Evolutionary conservation across 1,284 basidiomycete species (phyloP).

Genomic region (Rhodotorula sp.): DNA sequence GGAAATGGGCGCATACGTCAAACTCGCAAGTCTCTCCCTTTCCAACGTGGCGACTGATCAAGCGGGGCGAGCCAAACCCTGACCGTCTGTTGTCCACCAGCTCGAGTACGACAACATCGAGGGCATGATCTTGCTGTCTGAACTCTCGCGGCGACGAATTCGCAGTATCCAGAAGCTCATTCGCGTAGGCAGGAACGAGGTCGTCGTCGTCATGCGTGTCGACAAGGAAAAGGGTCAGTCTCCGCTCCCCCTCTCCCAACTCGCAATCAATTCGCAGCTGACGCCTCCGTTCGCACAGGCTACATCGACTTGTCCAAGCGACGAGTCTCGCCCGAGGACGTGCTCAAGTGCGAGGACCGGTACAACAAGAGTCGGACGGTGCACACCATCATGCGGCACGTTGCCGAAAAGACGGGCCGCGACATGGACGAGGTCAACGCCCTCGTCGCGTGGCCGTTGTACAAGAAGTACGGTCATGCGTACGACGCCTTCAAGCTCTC

Average conservation of each 20-base stretch:
- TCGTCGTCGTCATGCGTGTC: conserved; percentile 95
- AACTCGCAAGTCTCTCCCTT: conserved; percentile 66
- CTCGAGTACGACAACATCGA: conserved; percentile 99
- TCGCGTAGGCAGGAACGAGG: conserved; percentile 95
- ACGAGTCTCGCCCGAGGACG: conserved; percentile 98
- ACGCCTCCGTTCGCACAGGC: conserved; percentile 55
- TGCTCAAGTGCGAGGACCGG: conserved; percentile 96
- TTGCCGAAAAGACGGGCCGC: conserved; percentile 75
- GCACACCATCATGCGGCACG: conserved; percentile 88
- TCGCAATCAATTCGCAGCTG: too few species aligned
- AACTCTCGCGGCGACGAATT: conserved; percentile 94
- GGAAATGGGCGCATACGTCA: conserved; percentile 99
- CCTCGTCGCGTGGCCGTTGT: conserved; percentile 88
- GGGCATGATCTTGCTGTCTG: conserved; percentile 98
- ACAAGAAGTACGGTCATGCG: conserved; percentile 87
- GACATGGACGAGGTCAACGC: conserved; percentile 82
- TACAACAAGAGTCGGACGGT: conserved; percentile 98
- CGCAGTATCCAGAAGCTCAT: conserved; percentile 98
- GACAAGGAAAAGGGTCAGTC: conserved; percentile 96
- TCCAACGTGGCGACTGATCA: background rate
- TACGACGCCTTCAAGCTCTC: conserved; percentile 98
- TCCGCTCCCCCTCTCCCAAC: too few species aligned
- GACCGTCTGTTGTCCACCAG: conserved; percentile 53
- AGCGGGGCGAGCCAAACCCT: background rate
- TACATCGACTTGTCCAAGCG: conserved; percentile 99